Conservation (phyloP, 192 early-diverging fungal genomes). For the Coemansia sp. region DNA sequence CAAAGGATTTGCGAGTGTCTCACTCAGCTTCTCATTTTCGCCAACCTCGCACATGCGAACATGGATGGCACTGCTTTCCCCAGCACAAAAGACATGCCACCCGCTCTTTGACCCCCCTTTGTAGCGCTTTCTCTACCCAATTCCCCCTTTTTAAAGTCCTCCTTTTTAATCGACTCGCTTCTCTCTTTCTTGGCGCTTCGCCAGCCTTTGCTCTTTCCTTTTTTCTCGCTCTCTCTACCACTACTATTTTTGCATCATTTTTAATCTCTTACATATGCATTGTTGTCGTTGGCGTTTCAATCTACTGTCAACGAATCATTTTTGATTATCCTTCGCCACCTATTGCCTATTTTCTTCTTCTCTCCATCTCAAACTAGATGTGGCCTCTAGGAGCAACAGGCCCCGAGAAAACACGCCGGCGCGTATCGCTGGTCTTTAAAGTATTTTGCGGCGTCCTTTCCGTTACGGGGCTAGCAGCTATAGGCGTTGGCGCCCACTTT, state of each 20-base stretch:
- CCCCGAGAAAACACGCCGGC: neutral
- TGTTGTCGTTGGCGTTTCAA: neutral
- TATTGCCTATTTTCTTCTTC: neutral
- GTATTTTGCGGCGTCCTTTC: slow-evolving; percentile 2
- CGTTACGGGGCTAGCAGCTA: slow-evolving; percentile 20
- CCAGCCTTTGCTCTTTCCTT: neutral
- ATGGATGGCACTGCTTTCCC: too few species aligned
- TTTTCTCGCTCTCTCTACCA: neutral
- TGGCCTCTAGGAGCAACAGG: neutral
- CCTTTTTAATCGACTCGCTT: slow-evolving; percentile 1
- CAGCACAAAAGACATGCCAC: neutral
- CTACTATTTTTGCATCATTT: slow-evolving; percentile 2
- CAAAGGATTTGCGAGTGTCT: too few species aligned
- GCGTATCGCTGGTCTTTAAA: slow-evolving; percentile 9
- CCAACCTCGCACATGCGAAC: too few species aligned
- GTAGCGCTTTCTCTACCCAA: neutral
- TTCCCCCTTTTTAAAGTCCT: neutral
- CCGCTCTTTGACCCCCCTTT: neutral
- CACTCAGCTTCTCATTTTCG: too few species aligned
- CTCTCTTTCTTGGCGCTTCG: neutral
- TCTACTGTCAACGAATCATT: too few species aligned
- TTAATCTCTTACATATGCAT: neutral
- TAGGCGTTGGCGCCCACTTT: slow-evolving; percentile 29
- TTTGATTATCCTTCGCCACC: neutral
- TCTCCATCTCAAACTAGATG: neutral